Evolutionary conservation across 2,329 filamentous ascomycete species (phyloP), one percentile per base, ranked within the genome.

Genomic region (Venturia effusa): DNA sequence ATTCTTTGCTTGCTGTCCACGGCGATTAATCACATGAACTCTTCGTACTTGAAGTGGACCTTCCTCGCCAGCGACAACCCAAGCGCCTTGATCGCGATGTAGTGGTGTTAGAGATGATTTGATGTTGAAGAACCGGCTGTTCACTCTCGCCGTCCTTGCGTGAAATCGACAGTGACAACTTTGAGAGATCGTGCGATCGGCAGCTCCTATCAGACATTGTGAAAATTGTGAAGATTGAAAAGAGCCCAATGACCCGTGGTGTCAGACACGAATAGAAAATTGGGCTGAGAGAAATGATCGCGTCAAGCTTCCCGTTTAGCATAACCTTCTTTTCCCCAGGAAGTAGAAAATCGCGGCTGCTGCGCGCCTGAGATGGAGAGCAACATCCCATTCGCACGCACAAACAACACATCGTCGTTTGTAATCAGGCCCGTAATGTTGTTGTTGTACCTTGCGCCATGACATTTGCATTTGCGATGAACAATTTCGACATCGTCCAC

Each of bases 91-190:
- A 7, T 34, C 27, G 30, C 34, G 51, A 55, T 34, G 51, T 10
- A 34, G 27, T 32, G 51, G 51, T 30, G 51, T 34, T 19, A 15
- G n/a, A 27, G 39, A 41, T 10, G 10, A 71, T 51, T 48, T 55
- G 13, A 55, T 34, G 13, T 2, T 55, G 27, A n/a, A n/a, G 4
- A 3, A 55, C 34, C 27, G n/a, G 51, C 30, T 2, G 22, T 7
- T 32, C 3, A 15, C 19, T n/a, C 8, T 34, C n/a, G 51, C 8
- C 19, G 3, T n/a, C 13, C 2, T 55, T 27, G n/a, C 30, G 27
- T 32, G 51, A 34, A 55, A 34, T 30, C n/a, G 51, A 34, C 27
- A 13, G 51, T 55, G 51, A 34, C 51, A 55, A 55, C 30, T 30
- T 54, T 54, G 6, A 54, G 8, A 8, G 48, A 27, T 5, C 8